Percentiles rank a stretch among this genome's conserved stretches.
phyloP scores from a whole-genome alignment of 805 yeast species.

The Sugiyamaella chiloensis region DNA sequence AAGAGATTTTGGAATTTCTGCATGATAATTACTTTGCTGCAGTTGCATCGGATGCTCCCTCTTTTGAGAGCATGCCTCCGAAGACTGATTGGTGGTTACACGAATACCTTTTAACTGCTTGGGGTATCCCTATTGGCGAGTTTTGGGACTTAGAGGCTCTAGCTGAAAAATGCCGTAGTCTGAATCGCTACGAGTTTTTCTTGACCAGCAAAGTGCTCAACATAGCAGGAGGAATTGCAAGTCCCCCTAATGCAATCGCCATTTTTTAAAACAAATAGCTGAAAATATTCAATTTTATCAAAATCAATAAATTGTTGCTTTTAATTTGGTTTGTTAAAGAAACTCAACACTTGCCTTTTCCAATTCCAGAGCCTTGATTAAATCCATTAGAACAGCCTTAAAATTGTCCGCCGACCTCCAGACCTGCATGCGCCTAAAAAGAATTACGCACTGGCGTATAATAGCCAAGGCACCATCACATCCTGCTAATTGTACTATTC shows the following conservation, averaged over 20 bases:
- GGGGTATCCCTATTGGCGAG: slow-evolving; percentile 38
- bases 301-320: no score
- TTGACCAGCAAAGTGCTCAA: slow-evolving; percentile 35
- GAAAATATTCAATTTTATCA: no score
- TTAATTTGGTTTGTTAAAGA: no score
- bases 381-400: not conserved
- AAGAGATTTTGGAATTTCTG: slow-evolving; percentile 28
- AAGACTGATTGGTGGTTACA: slow-evolving; percentile 13
- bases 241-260: slow-evolving; percentile 47
- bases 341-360: not conserved
- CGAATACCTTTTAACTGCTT: slow-evolving; percentile 28
- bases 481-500: slow-evolving; percentile 5
- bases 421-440: not conserved
- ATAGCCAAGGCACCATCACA: slow-evolving; percentile 5
- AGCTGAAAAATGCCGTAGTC: slow-evolving; percentile 28
- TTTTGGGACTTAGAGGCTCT: slow-evolving; percentile 33
- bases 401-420: not conserved
- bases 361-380: not conserved
- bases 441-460: not conserved
- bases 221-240: slow-evolving; percentile 36
- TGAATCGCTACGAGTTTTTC: slow-evolving; percentile 32
- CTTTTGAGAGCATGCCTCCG: slow-evolving; percentile 27
- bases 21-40: slow-evolving; percentile 31
- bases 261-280: no score
- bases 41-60: slow-evolving; percentile 31